Percentiles rank a stretch among this genome's conserved stretches.
Evolutionary conservation across 768 basidiomycete species (phyloP).

Genomic region (Kwoniella dejecticola): DNA sequence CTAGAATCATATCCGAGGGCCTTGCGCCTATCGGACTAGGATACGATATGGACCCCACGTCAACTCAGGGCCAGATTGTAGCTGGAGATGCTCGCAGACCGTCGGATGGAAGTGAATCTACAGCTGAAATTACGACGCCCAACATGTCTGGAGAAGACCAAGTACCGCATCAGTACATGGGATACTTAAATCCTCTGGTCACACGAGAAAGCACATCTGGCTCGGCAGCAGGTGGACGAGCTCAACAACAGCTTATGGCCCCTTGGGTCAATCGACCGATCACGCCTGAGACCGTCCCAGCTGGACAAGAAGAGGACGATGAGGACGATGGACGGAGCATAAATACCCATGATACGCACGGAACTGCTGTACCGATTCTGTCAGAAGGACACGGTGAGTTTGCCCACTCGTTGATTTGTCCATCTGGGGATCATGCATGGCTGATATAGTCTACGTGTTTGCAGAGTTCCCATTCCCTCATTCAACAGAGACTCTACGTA

Average conservation of each 20-base stretch:
- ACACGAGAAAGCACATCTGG: background rate
- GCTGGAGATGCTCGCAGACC: constrained; percentile 9
- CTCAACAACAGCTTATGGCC: constrained; percentile 11
- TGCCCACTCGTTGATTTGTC: background rate
- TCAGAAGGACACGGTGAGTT: constrained; percentile 20
- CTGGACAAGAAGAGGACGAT: constrained; percentile 1
- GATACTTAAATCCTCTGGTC: background rate
- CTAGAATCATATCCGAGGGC: background rate
- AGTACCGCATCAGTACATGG: constrained; percentile 3
- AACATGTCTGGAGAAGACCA: constrained; percentile 3
- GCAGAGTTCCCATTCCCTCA: constrained; percentile 25
- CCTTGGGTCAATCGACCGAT: constrained; percentile 14
- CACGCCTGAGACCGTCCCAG: background rate
- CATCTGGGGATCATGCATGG: background rate
- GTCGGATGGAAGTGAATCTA: constrained; percentile 16
- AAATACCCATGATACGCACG: constrained; percentile 22
- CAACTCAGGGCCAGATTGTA: background rate
- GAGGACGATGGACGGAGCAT: constrained; percentile 2
- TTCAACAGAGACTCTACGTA: constrained; percentile 5
- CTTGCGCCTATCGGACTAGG: constrained; percentile 16
- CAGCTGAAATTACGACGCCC: constrained; percentile 25
- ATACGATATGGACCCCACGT: constrained; percentile 12
- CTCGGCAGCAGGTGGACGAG: background rate
- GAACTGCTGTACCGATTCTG: constrained; percentile 11
- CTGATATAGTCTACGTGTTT: background rate